A percentile compares a stretch with the other conserved stretches of the same genome.
phyloP scores from a whole-genome alignment of 192 early-diverging fungal species.

The Entomortierella parvispora region DNA sequence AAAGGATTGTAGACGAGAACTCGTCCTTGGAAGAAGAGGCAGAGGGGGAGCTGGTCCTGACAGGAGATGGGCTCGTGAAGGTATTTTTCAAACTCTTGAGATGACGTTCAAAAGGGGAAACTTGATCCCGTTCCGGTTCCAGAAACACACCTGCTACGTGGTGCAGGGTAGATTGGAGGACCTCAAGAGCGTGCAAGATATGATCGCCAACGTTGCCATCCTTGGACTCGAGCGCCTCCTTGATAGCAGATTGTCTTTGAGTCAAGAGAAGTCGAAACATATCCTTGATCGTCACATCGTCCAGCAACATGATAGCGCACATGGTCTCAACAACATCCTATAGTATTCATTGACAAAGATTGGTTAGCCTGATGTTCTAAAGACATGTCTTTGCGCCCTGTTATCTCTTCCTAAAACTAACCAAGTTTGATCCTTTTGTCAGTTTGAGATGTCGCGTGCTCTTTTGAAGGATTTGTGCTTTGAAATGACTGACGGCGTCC shows the following conservation, averaged over 20 bases:
- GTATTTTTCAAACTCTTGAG: conserved; percentile 51
- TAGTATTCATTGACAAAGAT: conserved; percentile 55
- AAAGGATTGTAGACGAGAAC: conserved; percentile 5
- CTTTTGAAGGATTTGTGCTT: conserved; percentile 79
- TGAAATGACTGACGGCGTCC: conserved; percentile 82
- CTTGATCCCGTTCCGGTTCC: neutral
- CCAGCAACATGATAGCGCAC: conserved; percentile 74
- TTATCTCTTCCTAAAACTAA: conserved; percentile 26
- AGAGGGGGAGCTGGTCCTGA: neutral
- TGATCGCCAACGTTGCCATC: conserved; percentile 39
- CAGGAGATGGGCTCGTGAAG: conserved; percentile 33
- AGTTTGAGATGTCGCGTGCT: conserved; percentile 61
- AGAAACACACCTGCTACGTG: conserved; percentile 51
- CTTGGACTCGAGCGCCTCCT: conserved; percentile 32
- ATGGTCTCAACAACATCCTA: conserved; percentile 65
- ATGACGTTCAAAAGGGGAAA: conserved; percentile 48
- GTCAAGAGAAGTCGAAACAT: conserved; percentile 62
- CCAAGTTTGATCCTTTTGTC: conserved; percentile 56
- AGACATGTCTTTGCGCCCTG: neutral
- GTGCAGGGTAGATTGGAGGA: conserved; percentile 53
- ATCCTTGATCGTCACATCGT: conserved; percentile 65
- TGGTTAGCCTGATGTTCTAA: conserved; percentile 2
- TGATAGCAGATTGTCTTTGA: conserved; percentile 62
- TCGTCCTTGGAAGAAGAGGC: conserved; percentile 5
- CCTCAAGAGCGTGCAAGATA: conserved; percentile 53